phyloP scores from a whole-genome alignment of 495 filamentous ascomycete genomes.

The Aspergillus olivimuriae region DNA sequence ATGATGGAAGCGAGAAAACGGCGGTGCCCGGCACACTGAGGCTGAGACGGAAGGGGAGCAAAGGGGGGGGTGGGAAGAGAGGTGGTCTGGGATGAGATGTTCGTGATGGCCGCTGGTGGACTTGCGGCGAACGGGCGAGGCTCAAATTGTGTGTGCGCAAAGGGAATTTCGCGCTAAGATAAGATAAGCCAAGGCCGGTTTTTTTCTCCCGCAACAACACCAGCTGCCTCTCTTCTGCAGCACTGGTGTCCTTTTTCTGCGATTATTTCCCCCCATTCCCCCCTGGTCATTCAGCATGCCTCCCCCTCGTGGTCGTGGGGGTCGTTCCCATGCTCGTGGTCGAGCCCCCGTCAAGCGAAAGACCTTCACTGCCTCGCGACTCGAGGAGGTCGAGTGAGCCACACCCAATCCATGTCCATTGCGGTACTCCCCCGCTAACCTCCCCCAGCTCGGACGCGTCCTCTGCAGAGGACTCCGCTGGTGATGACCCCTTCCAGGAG shows the following conservation, averaged over 20 bases:
- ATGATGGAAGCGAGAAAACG: constrained; percentile 46
- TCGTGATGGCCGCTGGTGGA: constrained; percentile 14
- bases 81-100: constrained; percentile 14
- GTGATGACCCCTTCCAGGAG: constrained; percentile 16
- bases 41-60: constrained; percentile 7
- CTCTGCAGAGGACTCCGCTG: constrained; percentile 19
- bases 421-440: constrained; percentile 11
- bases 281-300: constrained; percentile 8
- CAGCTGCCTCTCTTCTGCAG: not conserved
- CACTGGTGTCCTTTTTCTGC: not conserved
- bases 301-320: constrained; percentile 17
- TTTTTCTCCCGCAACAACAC: constrained; percentile 1
- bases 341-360: constrained; percentile 16
- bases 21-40: not conserved
- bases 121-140: constrained; percentile 18
- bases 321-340: too few species aligned
- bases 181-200: constrained; percentile 44
- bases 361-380: constrained; percentile 35
- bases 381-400: constrained; percentile 37
- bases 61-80: constrained; percentile 6
- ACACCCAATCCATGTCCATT: not conserved
- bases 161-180: constrained; percentile 51
- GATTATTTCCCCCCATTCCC: not conserved
- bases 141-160: constrained; percentile 44
- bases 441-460: constrained; percentile 29